Conservation (phyloP, 345 rosid genomes). For the Draba incana region DNA sequence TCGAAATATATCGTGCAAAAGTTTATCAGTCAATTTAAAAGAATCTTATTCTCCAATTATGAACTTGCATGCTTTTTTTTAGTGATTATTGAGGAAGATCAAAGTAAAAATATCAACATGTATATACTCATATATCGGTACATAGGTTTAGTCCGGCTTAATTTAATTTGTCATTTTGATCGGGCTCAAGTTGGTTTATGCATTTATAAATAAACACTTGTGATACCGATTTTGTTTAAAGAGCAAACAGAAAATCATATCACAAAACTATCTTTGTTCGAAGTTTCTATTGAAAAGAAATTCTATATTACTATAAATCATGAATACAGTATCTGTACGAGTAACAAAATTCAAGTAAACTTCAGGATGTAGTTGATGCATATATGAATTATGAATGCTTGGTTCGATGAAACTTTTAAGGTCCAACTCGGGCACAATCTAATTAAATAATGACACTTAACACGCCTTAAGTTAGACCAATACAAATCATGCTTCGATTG, state of each 20-base stretch:
- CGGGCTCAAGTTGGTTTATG: no score
- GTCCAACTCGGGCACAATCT: neutral
- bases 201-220: no score
- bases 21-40: slow-evolving; percentile 33
- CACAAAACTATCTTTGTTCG: no score
- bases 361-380: neutral
- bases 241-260: no score
- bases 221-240: no score
- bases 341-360: slow-evolving; percentile 4
- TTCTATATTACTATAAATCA: neutral
- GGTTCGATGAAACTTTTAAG: neutral
- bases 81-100: slow-evolving; percentile 7
- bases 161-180: no score
- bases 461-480: neutral
- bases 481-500: neutral
- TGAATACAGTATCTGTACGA: slow-evolving; percentile 19
- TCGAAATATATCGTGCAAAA: slow-evolving; percentile 17
- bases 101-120: neutral
- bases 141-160: no score
- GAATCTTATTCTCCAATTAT: slow-evolving; percentile 29
- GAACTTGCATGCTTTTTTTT: slow-evolving; percentile 6
- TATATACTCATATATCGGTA: no score
- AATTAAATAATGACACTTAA: neutral
- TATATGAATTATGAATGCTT: neutral
- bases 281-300: no score